phyloP scores from a whole-genome alignment of 2,329 filamentous ascomycete species.

The Exserohilum turcica region DNA sequence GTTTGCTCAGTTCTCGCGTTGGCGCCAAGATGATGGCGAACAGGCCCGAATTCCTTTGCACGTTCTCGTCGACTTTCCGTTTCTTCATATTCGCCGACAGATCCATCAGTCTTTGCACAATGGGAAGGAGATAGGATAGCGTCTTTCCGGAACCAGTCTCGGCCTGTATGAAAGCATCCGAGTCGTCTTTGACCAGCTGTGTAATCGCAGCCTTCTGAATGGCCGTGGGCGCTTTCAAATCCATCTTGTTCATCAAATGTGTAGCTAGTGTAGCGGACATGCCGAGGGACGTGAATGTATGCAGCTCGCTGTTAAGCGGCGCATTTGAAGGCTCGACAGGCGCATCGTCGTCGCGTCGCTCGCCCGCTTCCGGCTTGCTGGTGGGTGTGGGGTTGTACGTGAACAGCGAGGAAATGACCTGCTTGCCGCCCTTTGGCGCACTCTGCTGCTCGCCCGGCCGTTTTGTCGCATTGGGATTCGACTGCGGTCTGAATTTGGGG shows the following conservation, averaged over 20 bases:
- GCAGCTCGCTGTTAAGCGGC: constrained; percentile 79
- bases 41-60: constrained; percentile 84
- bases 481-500: constrained; percentile 38
- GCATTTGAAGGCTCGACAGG: constrained; percentile 84
- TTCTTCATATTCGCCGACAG: constrained; percentile 63
- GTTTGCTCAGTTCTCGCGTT: constrained; percentile 90
- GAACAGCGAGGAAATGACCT: constrained; percentile 89
- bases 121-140: constrained; percentile 89
- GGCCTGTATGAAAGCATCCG: constrained; percentile 93
- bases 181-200: constrained; percentile 77
- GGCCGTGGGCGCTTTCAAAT: constrained; percentile 86
- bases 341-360: constrained; percentile 48
- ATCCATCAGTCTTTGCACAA: constrained; percentile 84
- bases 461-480: constrained; percentile 31
- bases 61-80: constrained; percentile 50
- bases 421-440: constrained; percentile 52
- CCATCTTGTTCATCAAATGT: constrained; percentile 83
- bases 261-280: constrained; percentile 79
- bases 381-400: constrained; percentile 81
- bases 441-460: constrained; percentile 44
- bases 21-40: constrained; percentile 95
- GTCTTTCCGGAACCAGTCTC: constrained; percentile 98
- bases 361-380: constrained; percentile 61
- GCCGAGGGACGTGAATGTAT: constrained; percentile 84
- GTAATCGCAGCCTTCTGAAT: constrained; percentile 91